Percentiles rank a stretch among this genome's conserved stretches.
phyloP scores from a whole-genome alignment of 192 early-diverging fungal genomes.

The Backusella tuberculispora region DNA sequence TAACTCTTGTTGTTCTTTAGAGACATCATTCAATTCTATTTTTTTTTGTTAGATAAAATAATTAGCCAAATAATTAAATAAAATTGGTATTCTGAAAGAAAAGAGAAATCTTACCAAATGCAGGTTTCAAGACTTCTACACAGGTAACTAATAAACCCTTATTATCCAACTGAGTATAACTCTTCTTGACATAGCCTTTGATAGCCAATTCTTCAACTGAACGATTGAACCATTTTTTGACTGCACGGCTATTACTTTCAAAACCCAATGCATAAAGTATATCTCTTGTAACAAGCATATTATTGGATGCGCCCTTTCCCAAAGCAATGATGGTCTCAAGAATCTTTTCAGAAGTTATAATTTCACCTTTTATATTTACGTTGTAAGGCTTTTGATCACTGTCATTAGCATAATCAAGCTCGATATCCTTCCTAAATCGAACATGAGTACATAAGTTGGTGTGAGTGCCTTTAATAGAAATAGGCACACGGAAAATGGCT shows the following conservation, averaged over 20 bases:
- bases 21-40: background rate
- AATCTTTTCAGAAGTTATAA: background rate
- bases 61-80: background rate
- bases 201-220: background rate
- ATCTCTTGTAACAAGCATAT: conserved; percentile 17
- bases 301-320: background rate
- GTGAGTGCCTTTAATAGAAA: background rate
- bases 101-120: background rate
- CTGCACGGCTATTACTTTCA: background rate
- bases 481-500: conserved; percentile 12
- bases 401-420: background rate
- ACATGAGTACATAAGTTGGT: conserved; percentile 30
- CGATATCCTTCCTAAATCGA: conserved; percentile 7
- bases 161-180: background rate
- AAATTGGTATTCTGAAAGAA: background rate
- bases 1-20: background rate
- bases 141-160: background rate
- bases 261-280: conserved; percentile 24
- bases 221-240: conserved; percentile 31
- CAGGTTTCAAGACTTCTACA: background rate
- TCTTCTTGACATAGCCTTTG: conserved; percentile 16
- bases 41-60: background rate
- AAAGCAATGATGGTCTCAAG: background rate
- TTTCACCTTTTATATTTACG: conserved; percentile 22
- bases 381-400: conserved; percentile 16